These are phyloP conservation scores for Lipomyces lipofer DNA, from an alignment of 805 yeast genomes.

Conservation along the genomic window DNA sequence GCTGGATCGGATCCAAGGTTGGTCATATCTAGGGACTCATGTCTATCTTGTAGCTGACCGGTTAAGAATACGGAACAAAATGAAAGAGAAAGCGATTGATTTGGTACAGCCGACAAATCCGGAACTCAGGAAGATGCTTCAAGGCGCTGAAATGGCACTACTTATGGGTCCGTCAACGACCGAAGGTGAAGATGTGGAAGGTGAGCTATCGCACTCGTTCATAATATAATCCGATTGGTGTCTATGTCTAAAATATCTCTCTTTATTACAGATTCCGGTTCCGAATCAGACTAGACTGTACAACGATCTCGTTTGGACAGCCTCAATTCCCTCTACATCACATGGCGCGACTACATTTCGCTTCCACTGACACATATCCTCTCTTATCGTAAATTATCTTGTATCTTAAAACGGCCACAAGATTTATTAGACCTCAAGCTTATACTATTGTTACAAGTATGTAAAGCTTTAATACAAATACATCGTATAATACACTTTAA, in stretches of 20 bases:
- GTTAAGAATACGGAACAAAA: slow-evolving; percentile 53
- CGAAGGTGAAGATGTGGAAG: slow-evolving; percentile 28
- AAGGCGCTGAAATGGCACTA: slow-evolving; percentile 78
- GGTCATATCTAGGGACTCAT: not conserved
- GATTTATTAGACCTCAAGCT: too few species aligned
- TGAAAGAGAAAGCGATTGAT: slow-evolving; percentile 74
- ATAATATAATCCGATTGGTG: not conserved
- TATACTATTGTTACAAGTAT: too few species aligned
- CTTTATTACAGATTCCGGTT: slow-evolving; percentile 19
- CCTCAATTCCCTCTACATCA: too few species aligned
- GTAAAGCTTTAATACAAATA: too few species aligned
- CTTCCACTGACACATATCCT: too few species aligned
- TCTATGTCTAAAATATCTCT: not conserved
- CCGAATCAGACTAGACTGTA: slow-evolving; percentile 27
- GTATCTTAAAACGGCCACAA: too few species aligned
- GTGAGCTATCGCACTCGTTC: slow-evolving; percentile 1
- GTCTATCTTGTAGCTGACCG: too few species aligned
- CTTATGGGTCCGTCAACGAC: slow-evolving; percentile 33
- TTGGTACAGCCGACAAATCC: slow-evolving; percentile 57
- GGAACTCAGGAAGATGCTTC: slow-evolving; percentile 61
- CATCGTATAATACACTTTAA: too few species aligned
- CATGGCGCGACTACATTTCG: too few species aligned
- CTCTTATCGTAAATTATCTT: too few species aligned
- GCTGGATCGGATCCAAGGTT: slow-evolving; percentile 81
- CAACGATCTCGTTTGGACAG: too few species aligned